Percentiles rank a stretch among this genome's conserved stretches.
Evolutionary conservation across 2,329 filamentous ascomycete genomes (phyloP).

Genomic region (Aspergillus amoenus): DNA sequence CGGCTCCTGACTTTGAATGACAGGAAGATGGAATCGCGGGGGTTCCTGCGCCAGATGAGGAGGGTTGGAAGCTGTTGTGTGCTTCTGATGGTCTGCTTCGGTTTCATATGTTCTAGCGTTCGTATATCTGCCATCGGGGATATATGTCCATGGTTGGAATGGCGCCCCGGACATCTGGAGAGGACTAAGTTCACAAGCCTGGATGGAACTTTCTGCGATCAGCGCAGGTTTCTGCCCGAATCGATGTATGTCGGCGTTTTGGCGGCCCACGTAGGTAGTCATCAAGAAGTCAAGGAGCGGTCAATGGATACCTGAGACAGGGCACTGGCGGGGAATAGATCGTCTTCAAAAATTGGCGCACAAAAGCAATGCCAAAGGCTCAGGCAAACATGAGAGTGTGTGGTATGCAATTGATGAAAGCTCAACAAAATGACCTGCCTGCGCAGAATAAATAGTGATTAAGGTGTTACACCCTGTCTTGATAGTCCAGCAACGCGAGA

Average conservation of each 20-base stretch:
- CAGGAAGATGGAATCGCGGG: slow-evolving; percentile 23
- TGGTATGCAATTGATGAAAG: neutral
- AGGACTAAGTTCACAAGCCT: slow-evolving; percentile 8
- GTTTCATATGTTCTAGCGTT: slow-evolving; percentile 18
- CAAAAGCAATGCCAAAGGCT: slow-evolving; percentile 13
- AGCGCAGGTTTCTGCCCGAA: neutral
- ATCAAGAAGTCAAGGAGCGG: slow-evolving; percentile 8
- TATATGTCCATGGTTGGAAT: slow-evolving; percentile 27
- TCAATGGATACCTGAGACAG: neutral
- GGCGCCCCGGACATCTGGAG: slow-evolving; percentile 34
- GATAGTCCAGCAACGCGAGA: neutral
- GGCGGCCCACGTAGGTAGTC: slow-evolving; percentile 13
- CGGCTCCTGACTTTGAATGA: slow-evolving; percentile 20
- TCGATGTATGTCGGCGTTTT: neutral
- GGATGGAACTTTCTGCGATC: slow-evolving; percentile 3
- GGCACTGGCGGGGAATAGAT: neutral
- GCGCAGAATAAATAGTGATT: neutral
- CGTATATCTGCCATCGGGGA: slow-evolving; percentile 23
- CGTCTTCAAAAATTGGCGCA: neutral
- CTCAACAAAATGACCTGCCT: neutral
- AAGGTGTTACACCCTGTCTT: neutral
- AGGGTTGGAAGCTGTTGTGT: slow-evolving; percentile 18
- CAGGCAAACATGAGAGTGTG: neutral
- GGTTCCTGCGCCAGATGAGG: slow-evolving; percentile 23
- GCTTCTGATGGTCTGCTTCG: slow-evolving; percentile 15